These are phyloP conservation scores for Venturia asperata DNA, from an alignment of 2,329 filamentous ascomycete species.

Conservation along the genomic window DNA sequence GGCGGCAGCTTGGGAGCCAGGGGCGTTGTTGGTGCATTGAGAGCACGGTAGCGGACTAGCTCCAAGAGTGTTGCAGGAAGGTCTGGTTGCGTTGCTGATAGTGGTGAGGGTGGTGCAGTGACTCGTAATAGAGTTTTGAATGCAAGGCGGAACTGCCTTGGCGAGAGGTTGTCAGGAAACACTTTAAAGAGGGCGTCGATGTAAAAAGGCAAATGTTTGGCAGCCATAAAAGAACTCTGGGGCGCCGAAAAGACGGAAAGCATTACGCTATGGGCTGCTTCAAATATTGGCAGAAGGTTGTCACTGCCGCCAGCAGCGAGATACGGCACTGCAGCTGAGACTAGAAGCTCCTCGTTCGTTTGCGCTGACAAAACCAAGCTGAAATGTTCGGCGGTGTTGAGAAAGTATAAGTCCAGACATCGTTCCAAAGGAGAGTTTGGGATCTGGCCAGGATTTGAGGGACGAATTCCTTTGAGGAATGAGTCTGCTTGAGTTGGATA, in stretches of 20 bases:
- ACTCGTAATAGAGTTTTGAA: slow-evolving; percentile 81
- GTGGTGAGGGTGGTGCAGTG: slow-evolving; percentile 68
- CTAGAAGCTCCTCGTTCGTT: slow-evolving; percentile 63
- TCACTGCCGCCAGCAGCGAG: slow-evolving; percentile 54
- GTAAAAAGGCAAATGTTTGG: slow-evolving; percentile 71
- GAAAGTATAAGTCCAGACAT: slow-evolving; percentile 76
- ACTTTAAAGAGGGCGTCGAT: slow-evolving; percentile 71
- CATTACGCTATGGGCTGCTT: slow-evolving; percentile 77
- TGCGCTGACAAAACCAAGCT: slow-evolving; percentile 60
- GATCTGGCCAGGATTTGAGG: slow-evolving; percentile 48
- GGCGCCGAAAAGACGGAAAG: slow-evolving; percentile 75
- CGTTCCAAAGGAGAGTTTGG: slow-evolving; percentile 60
- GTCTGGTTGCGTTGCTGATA: slow-evolving; percentile 65
- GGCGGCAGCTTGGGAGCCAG: slow-evolving; percentile 26
- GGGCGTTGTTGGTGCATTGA: slow-evolving; percentile 44
- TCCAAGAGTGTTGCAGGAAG: slow-evolving; percentile 77
- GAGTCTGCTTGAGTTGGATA: slow-evolving; percentile 58
- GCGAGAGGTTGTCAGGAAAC: slow-evolving; percentile 70
- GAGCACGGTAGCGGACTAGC: slow-evolving; percentile 61
- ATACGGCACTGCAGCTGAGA: slow-evolving; percentile 68
- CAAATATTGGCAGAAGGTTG: slow-evolving; percentile 65
- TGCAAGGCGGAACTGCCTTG: slow-evolving; percentile 80
- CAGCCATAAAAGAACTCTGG: slow-evolving; percentile 63
- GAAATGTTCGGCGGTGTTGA: slow-evolving; percentile 80
- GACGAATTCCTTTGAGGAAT: slow-evolving; percentile 60